Evolutionary conservation across 1,284 basidiomycete genomes (phyloP), one percentile per base, ranked within the genome.

Genomic region (Cryptococcus sp.): DNA sequence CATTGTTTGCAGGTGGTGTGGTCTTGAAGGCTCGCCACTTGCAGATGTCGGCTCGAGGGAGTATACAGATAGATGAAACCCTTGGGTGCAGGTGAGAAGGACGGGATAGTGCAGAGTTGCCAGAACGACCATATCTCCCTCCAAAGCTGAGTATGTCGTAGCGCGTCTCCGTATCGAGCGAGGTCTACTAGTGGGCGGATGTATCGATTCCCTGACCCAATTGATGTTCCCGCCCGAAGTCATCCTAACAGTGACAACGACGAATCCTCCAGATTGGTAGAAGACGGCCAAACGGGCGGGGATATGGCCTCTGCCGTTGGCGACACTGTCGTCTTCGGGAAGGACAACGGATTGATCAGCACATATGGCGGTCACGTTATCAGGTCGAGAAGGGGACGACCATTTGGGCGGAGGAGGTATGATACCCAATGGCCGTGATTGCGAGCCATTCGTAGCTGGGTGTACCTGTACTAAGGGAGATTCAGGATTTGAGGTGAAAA

Each of bases 331-430:
- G 2, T 63, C 66, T 10, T 67, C 64, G 11, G 58, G 23, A 4
- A 55, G 52, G 1, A 56, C 25, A 3, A 71, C 72, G 13, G 69
- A 57, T 40, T 73, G 69, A 57, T 79, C 78, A 0, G 73, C 73
- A 15, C 67, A 72, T 13, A 79, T 72, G 1, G 71, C 68, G 1
- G 76, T 73, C 17, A 79, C 69, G 40, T 68, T 66, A 52, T 79
- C 77, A 0, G 78, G 78, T 39, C 72, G 66, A 25, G 56, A 52
- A 0, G 77, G 77, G 0, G 68, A 71, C 3, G 75, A 77, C 78
- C 78, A 79, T 0, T 77, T 74, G 1, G 77, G 78, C 0, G 78
- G 78, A 6, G 78, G 78, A 4, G 78, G 78, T 1, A 79, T 71
- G 38, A 79, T 66, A 30, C 77, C 77, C 0, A 79, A 57, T 2